Evolutionary conservation across 805 yeast species (phyloP).

Genomic region (Dipodascus geniculatus): DNA sequence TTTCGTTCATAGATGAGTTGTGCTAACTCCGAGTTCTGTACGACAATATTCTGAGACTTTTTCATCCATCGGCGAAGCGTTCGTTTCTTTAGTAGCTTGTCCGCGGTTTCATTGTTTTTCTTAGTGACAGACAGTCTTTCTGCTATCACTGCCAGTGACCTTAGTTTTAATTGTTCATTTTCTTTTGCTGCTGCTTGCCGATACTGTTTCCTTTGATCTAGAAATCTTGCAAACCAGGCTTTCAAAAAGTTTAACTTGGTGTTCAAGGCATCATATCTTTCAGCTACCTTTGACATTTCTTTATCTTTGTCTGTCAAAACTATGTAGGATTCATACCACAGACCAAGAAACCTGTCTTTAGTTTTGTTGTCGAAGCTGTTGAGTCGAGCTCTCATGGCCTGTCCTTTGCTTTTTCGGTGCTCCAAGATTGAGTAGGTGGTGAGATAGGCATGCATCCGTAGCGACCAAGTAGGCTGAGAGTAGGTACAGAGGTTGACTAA

Average conservation of each 20-base stretch:
- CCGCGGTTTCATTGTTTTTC: background rate
- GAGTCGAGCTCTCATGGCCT: background rate
- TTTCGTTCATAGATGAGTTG: background rate
- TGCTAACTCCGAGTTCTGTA: background rate
- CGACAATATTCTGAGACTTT: background rate
- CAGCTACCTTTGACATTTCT: background rate
- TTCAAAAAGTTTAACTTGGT: background rate
- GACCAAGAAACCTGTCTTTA: slow-evolving; percentile 1
- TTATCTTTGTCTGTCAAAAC: background rate
- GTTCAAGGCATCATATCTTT: background rate
- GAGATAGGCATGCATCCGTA: slow-evolving; percentile 9
- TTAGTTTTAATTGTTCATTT: background rate
- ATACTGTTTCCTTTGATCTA: background rate
- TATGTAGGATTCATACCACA: background rate
- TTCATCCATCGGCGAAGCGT: background rate
- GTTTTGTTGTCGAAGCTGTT: background rate
- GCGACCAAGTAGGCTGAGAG: slow-evolving; percentile 11
- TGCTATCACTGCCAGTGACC: background rate
- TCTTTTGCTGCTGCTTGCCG: background rate
- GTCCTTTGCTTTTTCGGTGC: background rate
- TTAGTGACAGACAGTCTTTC: background rate
- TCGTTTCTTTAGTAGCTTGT: background rate
- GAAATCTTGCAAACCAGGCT: background rate
- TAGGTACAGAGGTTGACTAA: slow-evolving; percentile 11
- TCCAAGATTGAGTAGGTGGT: slow-evolving; percentile 6